Percentiles rank a stretch among this genome's conserved stretches.
Conservation (phyloP, 345 rosid genomes). For the Eucalyptus caleyi region DNA sequence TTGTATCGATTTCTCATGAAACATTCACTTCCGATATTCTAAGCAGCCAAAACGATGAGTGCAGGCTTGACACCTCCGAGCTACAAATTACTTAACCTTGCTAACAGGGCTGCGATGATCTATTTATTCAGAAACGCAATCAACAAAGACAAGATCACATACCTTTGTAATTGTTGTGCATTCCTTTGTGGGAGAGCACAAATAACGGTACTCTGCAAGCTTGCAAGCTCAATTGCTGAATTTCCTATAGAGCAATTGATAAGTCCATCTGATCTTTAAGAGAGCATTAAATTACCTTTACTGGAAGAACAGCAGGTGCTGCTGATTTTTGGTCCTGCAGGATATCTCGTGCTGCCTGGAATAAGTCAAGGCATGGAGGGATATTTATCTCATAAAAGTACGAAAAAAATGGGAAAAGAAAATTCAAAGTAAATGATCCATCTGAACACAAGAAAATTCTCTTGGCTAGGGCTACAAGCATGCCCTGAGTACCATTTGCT, state of each 20-base stretch:
- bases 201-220: constrained; percentile 28
- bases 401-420: background rate
- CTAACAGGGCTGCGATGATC: background rate
- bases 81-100: background rate
- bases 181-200: constrained; percentile 10
- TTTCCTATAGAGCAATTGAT: background rate
- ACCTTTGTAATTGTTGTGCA: constrained; percentile 31
- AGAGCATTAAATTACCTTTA: constrained; percentile 19
- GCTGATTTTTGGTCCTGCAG: constrained; percentile 22
- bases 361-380: background rate
- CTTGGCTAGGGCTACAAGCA: background rate
- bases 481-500: background rate
- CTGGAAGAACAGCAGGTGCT: constrained; percentile 13
- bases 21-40: background rate
- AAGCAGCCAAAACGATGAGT: background rate
- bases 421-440: background rate
- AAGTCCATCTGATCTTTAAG: background rate
- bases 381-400: background rate
- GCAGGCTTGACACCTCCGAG: background rate
- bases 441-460: background rate
- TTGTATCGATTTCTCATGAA: background rate
- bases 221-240: background rate
- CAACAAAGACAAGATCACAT: constrained; percentile 1
- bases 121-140: background rate
- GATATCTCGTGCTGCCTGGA: constrained; percentile 28